A percentile compares a stretch with the other conserved stretches of the same genome.
These are phyloP conservation scores for Linderina pennispora DNA, from an alignment of 192 early-diverging fungal species.

Conservation along the genomic window DNA sequence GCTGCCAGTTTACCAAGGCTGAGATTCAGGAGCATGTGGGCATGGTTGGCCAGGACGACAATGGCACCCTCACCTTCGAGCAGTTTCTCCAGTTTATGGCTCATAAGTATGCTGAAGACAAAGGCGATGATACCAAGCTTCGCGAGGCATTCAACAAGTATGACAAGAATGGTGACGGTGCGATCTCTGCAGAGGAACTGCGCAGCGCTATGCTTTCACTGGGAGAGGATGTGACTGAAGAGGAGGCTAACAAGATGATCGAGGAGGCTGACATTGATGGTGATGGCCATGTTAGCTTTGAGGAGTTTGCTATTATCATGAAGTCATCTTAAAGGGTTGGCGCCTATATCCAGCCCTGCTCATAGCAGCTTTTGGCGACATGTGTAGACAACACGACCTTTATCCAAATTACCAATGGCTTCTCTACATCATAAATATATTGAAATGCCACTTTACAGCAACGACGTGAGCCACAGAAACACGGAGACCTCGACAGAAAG, in stretches of 20 bases:
- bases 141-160: conserved; percentile 41
- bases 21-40: conserved; percentile 67
- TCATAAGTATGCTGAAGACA: conserved; percentile 4
- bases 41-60: conserved; percentile 61
- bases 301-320: conserved; percentile 60
- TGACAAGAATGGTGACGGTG: conserved; percentile 52
- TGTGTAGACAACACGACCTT: too few relatives aligned
- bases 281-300: conserved; percentile 54
- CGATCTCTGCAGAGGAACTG: conserved; percentile 47
- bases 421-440: too few relatives aligned
- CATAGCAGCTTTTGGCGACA: too few relatives aligned
- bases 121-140: not conserved
- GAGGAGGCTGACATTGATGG: conserved; percentile 66
- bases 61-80: conserved; percentile 60
- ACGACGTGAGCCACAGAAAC: conserved; percentile 30
- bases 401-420: too few relatives aligned
- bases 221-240: conserved; percentile 62
- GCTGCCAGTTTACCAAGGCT: conserved; percentile 56
- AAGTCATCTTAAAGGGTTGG: too few relatives aligned
- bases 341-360: too few relatives aligned
- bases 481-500: conserved; percentile 27
- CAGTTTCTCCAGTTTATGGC: conserved; percentile 53
- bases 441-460: too few relatives aligned
- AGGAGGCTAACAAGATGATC: conserved; percentile 78
- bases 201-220: conserved; percentile 36